phyloP scores from a whole-genome alignment of 495 filamentous ascomycete species.

The Trichoderma virens region DNA sequence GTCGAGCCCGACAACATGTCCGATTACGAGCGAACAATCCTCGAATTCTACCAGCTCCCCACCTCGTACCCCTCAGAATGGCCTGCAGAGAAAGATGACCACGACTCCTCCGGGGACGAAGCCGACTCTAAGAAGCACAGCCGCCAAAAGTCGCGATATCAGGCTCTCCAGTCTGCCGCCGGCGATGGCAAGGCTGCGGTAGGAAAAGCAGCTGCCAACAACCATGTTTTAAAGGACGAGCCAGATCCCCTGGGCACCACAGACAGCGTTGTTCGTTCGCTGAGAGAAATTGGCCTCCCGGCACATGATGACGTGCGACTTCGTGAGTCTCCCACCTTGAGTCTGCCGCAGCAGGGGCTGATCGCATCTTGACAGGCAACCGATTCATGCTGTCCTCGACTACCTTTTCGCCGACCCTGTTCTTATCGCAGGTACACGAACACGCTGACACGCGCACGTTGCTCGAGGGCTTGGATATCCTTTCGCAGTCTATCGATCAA shows the following conservation, averaged over 20 bases:
- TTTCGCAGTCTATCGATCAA: constrained; percentile 88
- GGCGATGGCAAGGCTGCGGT: constrained; percentile 58
- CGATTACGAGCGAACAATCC: constrained; percentile 63
- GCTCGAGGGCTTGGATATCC: constrained; percentile 67
- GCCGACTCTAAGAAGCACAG: constrained; percentile 39
- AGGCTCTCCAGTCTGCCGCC: constrained; percentile 67
- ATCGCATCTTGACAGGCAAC: constrained; percentile 51
- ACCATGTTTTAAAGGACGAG: constrained; percentile 75
- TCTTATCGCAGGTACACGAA: constrained; percentile 84
- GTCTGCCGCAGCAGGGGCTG: background rate
- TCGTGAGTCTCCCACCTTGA: constrained; percentile 42
- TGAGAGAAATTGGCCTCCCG: constrained; percentile 66
- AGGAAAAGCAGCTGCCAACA: constrained; percentile 52
- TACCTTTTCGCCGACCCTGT: constrained; percentile 85
- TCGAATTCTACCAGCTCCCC: constrained; percentile 82
- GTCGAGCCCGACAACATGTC: constrained; percentile 32
- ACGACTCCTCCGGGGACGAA: constrained; percentile 59
- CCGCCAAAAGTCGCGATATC: constrained; percentile 69
- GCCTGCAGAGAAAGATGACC: constrained; percentile 73
- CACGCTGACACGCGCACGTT: constrained; percentile 72
- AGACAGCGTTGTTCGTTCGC: constrained; percentile 73
- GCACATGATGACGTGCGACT: constrained; percentile 79
- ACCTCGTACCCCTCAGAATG: constrained; percentile 75
- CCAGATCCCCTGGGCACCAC: constrained; percentile 77
- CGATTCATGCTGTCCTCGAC: constrained; percentile 92